Conservation (phyloP, 257 asterid species). For the Solanum sejunctum region DNA sequence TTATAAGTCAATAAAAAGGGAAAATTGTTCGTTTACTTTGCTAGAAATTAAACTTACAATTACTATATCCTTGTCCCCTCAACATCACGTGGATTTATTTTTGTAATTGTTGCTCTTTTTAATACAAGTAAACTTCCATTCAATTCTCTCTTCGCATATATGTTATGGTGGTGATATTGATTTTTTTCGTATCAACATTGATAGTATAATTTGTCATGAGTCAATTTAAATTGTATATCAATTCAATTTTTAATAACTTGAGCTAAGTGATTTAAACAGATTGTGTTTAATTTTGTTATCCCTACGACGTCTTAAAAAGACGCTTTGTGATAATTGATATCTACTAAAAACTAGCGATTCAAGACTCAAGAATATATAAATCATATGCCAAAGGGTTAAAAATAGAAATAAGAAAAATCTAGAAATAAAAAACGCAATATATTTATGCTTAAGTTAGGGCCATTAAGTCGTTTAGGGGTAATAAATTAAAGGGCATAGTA, state of each 20-base stretch:
- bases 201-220: no score
- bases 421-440: not conserved
- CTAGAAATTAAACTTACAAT: not conserved
- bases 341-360: not conserved
- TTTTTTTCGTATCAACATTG: not conserved
- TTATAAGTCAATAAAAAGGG: not conserved
- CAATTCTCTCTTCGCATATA: not conserved
- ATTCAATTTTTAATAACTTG: no score
- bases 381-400: not conserved
- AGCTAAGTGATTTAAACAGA: no score
- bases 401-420: not conserved
- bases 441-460: not conserved
- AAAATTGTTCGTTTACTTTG: not conserved
- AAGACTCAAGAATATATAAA: not conserved
- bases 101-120: not conserved
- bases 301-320: not conserved
- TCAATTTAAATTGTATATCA: no score
- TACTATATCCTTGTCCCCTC: not conserved
- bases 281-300: no score
- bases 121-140: not conserved
- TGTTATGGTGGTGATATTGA: not conserved
- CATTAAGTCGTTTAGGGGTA: not conserved
- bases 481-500: not conserved
- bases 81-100: not conserved
- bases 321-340: not conserved